These are phyloP conservation scores for Tephrocybe sp. DNA, from an alignment of 768 basidiomycete species.

Conservation along the genomic window DNA sequence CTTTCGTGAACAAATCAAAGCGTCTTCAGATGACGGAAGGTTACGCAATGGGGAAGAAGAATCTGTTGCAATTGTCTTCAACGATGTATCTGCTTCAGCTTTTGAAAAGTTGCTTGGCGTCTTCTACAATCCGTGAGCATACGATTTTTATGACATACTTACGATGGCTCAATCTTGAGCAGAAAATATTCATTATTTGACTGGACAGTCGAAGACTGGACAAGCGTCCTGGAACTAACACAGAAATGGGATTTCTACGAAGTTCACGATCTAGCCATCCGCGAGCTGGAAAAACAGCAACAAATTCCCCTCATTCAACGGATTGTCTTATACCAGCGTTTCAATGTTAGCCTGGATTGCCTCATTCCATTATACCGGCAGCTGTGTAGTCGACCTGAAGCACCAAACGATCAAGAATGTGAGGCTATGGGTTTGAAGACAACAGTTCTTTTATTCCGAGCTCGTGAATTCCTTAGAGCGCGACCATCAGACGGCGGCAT, in stretches of 20 bases:
- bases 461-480: constrained; percentile 48
- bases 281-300: constrained; percentile 24
- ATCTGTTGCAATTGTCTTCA: constrained; percentile 37
- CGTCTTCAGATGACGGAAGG: constrained; percentile 29
- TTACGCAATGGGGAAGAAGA: constrained; percentile 36
- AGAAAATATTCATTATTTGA: constrained; percentile 59
- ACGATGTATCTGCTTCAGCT: constrained; percentile 29
- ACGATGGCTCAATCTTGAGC: background rate
- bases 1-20: constrained; percentile 37
- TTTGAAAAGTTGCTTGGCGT: constrained; percentile 53
- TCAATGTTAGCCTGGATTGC: constrained; percentile 44
- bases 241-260: constrained; percentile 43
- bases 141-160: background rate
- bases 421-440: constrained; percentile 56
- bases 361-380: constrained; percentile 51
- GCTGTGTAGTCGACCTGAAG: constrained; percentile 48
- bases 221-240: constrained; percentile 49
- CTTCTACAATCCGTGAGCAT: constrained; percentile 52
- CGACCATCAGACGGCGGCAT: constrained; percentile 27
- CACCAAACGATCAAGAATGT: constrained; percentile 54
- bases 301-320: constrained; percentile 10
- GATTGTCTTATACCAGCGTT: constrained; percentile 52
- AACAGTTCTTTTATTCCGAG: constrained; percentile 46
- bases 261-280: constrained; percentile 47
- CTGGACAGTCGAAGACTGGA: constrained; percentile 51